These are phyloP conservation scores for Boletus insuetus DNA, from an alignment of 768 basidiomycete genomes.

Conservation along the genomic window DNA sequence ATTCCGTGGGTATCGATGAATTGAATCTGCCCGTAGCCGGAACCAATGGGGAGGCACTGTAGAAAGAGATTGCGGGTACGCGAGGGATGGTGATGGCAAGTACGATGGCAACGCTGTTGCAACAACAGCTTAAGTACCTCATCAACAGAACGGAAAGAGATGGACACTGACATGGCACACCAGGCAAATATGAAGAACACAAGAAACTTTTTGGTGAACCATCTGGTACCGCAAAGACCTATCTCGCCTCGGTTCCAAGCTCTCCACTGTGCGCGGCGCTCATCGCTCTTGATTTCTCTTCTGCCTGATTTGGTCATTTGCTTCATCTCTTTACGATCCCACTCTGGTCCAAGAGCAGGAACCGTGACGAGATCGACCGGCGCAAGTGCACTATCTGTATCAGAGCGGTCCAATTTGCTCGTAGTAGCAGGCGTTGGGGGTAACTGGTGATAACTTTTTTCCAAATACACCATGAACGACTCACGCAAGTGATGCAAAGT, in stretches of 20 bases:
- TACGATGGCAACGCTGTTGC: conserved; percentile 58
- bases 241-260: conserved; percentile 76
- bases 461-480: conserved; percentile 6
- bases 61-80: conserved; percentile 70
- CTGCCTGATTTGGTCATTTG: conserved; percentile 72
- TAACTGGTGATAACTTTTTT: conserved; percentile 44
- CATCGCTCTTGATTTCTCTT: conserved; percentile 56
- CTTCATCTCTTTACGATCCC: conserved; percentile 75
- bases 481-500: background rate
- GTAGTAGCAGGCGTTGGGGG: conserved; percentile 27
- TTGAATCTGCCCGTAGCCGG: conserved; percentile 60
- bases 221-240: conserved; percentile 71
- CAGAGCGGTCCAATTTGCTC: conserved; percentile 37
- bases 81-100: conserved; percentile 83
- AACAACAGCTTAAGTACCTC: conserved; percentile 2
- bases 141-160: background rate
- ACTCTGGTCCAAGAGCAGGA: conserved; percentile 88
- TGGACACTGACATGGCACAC: conserved; percentile 48
- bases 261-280: conserved; percentile 59
- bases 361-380: conserved; percentile 90
- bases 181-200: conserved; percentile 67
- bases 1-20: conserved; percentile 52
- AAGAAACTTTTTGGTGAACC: conserved; percentile 69
- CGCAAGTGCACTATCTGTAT: conserved; percentile 32
- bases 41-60: conserved; percentile 52